Evolutionary conservation across 495 filamentous ascomycete genomes (phyloP), one percentile per base, ranked within the genome.

Genomic region (Evansstolkia leycettana): DNA sequence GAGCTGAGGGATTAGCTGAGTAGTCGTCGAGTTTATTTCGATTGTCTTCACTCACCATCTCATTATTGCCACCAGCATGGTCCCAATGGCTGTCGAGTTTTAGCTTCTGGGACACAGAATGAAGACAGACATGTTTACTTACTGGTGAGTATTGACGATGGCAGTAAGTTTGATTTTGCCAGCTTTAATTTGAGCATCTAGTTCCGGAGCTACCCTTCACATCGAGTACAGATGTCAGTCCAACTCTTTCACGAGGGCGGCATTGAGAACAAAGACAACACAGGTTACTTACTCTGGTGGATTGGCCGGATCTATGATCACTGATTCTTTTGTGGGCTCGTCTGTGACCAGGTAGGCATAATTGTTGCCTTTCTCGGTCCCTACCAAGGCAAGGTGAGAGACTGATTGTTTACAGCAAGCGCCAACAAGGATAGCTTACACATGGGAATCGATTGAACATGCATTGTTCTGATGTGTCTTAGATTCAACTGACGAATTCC

Each of bases 61-160:
- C 71, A 25, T 73, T 64, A 51, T 98, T 98, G 1, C 90, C 90
- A 31, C 90, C 90, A 9, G 90, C 80, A 62, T 98, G 90, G 46
- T 98, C 90, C 71, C 80, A 78, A 56, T 98, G 90, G 52, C 89
- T 94, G 40, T 14, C 35, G 23, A 37, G 7, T 29, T 17, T 17
- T 14, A 44, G 28, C n/a, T n/a, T n/a, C n/a, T n/a, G n/a, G n/a
- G n/a, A 27, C 5, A 36, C 20, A 34, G 29, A 33, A 7, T 31
- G 19, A 16, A 16, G 18, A 26, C 25, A 4, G 18, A 54, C 80
- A 54, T 65, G n/a, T n/a, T n/a, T n/a, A n/a, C n/a, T n/a, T n/a
- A 94, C 89, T 96, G 92, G 48, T 98, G 90, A 1, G 90, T 98
- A 47, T 96, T 98, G 38, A 96, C 76, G 54, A 98, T 93, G 7